These are phyloP conservation scores for Digitaria exilis DNA, from an alignment of 202 grass and related monocot genomes.

Conservation along the genomic window DNA sequence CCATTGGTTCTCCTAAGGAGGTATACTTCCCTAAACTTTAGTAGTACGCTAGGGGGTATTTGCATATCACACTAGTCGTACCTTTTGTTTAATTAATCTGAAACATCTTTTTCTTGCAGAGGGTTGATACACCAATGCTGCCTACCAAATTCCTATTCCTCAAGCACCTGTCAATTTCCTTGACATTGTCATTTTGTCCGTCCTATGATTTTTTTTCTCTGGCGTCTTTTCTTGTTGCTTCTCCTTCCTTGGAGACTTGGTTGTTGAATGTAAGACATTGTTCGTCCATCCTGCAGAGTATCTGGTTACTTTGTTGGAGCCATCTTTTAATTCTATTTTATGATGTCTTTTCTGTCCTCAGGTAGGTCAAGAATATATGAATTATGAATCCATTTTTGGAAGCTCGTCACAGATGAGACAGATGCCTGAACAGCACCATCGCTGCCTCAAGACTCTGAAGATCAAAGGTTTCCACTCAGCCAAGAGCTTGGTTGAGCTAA, in stretches of 20 bases:
- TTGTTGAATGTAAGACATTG: not conserved
- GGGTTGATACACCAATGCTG: not conserved
- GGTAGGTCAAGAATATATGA: not conserved
- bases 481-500: slow-evolving; percentile 12
- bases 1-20: not conserved
- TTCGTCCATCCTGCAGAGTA: not conserved
- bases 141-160: slow-evolving; percentile 8
- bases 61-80: not conserved
- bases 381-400: not conserved
- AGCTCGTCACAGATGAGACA: not conserved
- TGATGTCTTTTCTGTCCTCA: not conserved
- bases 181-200: not conserved
- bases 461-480: slow-evolving; percentile 6
- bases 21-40: not conserved
- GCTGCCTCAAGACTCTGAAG: not conserved
- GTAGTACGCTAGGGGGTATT: not conserved
- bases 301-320: not conserved
- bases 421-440: not conserved
- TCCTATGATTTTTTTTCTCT: not conserved
- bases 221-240: not conserved
- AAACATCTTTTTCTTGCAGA: not conserved
- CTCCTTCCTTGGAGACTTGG: slow-evolving; percentile 12
- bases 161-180: not conserved
- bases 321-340: not conserved
- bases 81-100: not conserved